A percentile compares a stretch with the other conserved stretches of the same genome.
Conservation (phyloP, 257 asterid species). For the Jasminum sambac region DNA sequence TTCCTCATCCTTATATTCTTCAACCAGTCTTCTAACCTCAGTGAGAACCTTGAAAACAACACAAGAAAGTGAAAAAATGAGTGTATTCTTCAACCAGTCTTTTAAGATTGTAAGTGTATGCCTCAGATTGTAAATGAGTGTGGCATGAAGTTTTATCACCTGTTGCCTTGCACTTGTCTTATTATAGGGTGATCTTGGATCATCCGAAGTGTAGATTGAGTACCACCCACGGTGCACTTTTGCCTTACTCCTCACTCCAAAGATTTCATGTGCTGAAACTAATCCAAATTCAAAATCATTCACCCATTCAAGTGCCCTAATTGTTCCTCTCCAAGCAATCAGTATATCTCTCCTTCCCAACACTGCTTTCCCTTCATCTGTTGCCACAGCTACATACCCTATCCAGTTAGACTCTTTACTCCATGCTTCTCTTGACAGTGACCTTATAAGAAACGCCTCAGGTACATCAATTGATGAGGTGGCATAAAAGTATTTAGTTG, state of each 20-base stretch:
- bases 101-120: no score
- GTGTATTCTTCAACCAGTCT: no score
- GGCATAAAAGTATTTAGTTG: slow-evolving; percentile 68
- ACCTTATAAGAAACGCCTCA: slow-evolving; percentile 59
- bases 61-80: no score
- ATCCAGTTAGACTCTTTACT: slow-evolving; percentile 86
- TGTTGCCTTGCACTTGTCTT: slow-evolving; percentile 64
- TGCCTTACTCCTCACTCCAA: slow-evolving; percentile 35
- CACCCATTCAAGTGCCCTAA: slow-evolving; percentile 64
- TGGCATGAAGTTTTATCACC: slow-evolving; percentile 57
- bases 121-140: no score
- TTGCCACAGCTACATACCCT: slow-evolving; percentile 83
- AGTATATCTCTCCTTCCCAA: slow-evolving; percentile 81
- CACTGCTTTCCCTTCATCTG: slow-evolving; percentile 59
- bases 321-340: slow-evolving; percentile 83
- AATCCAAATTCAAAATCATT: slow-evolving; percentile 54
- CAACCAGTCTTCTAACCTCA: slow-evolving; percentile 62
- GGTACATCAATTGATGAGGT: slow-evolving; percentile 61
- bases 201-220: slow-evolving; percentile 71
- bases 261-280: slow-evolving; percentile 56
- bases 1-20: slow-evolving; percentile 60
- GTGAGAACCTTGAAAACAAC: slow-evolving; percentile 46
- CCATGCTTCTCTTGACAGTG: slow-evolving; percentile 78
- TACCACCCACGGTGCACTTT: slow-evolving; percentile 78
- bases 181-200: slow-evolving; percentile 59